Evolutionary conservation across 192 early-diverging fungal genomes (phyloP), one percentile per base, ranked within the genome.

Genomic region (Rhizoclosmatium sp.): DNA sequence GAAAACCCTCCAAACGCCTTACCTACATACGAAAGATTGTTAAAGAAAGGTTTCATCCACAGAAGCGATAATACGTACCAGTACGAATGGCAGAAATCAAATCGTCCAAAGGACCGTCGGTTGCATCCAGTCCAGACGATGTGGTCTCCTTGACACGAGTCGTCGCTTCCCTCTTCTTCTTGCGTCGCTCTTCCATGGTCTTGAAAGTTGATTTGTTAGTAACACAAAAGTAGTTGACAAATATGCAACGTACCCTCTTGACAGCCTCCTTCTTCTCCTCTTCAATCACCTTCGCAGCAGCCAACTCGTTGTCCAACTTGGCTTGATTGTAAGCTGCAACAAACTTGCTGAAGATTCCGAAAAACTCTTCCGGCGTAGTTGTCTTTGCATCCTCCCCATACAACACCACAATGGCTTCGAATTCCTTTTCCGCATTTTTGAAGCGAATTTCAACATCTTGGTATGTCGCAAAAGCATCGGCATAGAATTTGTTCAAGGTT

Each of bases 351-450:
- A 89, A 89, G 5, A 82, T 80, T 21, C 85, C 82, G 76, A 89
- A 89, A 56, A 89, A 89, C 65, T 83, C 84, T 81, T 89, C 88
- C 1, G 88, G 87, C 1, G 87, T 88, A 39, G 66, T 81, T 10
- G 70, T 84, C 60, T 89, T 89, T 3, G 81, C 78, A 49, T 89
- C 88, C 69, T 89, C 88, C 19, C 86, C 86, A 56, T 84, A 89
- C 3, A 85, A 66, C 3, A 75, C 23, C 4, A 86, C 79, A 5
- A 72, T 77, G 2, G 39, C 64, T 49, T 87, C 84, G 68, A 81
- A 87, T 21, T 69, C 58, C 59, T 85, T 85, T 56, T 87, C 86
- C 2, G 82, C 71, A 5, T 31, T 56, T 59, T 83, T 80, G 75
- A 87, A 87, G 31, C 69, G 76, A 2, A 72, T 61, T 41, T 82